Conservation (phyloP, 495 filamentous ascomycete species). For the Stereocaulon alpinum region DNA sequence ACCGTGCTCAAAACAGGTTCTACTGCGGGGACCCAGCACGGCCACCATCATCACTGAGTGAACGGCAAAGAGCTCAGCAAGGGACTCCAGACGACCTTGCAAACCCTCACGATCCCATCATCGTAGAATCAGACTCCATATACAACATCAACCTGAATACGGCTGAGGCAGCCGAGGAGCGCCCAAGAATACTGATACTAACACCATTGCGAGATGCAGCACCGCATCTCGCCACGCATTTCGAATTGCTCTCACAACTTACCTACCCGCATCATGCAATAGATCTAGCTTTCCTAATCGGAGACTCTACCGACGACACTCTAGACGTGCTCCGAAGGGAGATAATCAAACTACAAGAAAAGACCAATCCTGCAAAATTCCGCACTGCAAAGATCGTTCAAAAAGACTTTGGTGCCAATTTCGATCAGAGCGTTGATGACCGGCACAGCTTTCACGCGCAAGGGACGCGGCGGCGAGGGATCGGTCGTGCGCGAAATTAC, state of each 20-base stretch:
- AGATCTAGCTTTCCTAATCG: conserved; percentile 70
- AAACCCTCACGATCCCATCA: neutral
- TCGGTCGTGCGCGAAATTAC: conserved; percentile 69
- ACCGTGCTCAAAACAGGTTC: neutral
- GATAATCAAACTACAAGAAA: conserved; percentile 59
- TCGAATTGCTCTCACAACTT: conserved; percentile 62
- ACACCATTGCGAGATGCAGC: conserved; percentile 71
- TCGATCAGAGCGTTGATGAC: conserved; percentile 55
- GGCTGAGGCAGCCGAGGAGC: neutral
- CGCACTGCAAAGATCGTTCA: conserved; percentile 55
- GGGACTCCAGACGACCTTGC: neutral
- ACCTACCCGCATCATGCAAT: conserved; percentile 73
- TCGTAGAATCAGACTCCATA: neutral
- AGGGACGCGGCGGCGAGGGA: conserved; percentile 61
- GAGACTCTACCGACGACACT: conserved; percentile 67
- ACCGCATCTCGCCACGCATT: conserved; percentile 56
- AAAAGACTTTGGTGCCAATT: conserved; percentile 58
- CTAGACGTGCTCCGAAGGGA: conserved; percentile 54
- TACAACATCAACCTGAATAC: neutral
- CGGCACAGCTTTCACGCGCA: conserved; percentile 65
- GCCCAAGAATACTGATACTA: conserved; percentile 44
- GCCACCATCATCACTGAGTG: neutral
- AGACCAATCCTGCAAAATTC: conserved; percentile 51
- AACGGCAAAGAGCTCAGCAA: neutral
- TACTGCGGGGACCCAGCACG: neutral